Evolutionary conservation across 1,284 basidiomycete species (phyloP), one percentile per base, ranked within the genome.

Genomic region (Mycena citricolor): DNA sequence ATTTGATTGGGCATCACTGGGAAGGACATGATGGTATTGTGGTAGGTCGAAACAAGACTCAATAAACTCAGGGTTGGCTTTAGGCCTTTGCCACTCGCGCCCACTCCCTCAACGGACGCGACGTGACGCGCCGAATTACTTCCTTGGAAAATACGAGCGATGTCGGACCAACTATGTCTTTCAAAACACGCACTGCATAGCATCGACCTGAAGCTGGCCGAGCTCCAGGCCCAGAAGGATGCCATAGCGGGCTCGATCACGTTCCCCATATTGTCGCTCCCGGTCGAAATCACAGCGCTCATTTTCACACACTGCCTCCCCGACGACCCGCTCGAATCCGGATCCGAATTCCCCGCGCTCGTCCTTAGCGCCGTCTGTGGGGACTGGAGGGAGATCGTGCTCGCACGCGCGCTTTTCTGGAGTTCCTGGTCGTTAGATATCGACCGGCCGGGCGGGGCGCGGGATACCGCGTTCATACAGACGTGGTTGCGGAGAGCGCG

Each of bases 231-330:
- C 8, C 20, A 40, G 29, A 32, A 23, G 5, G 6, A 17, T 5
- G 31, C 31, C 19, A 22, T 38, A 17, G 8, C 17, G 19, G 32
- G 32, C 8, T 48, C 41, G 14, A 23, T 49, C 8, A 33, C 17
- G 5, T 49, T 42, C 14, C 42, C 47, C 11, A 26, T 43, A 22
- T 2, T 34, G 31, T 30, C 39, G 12, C 20, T 49, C 2, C 47
- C 47, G 5, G 41, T 49, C 16, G 47, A 49, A 20, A 44, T 49
- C n/a, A 36, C 26, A 8, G 33, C 47, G 19, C 21, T 39, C 23
- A 40, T 49, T 12, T 49, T 49, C 28, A 5, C 40, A 4, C 22
- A 40, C 16, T 44, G 37, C 32, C 19, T 49, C 23, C 47, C 41
- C 6, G 29, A 38, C 6, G 20, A 39, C 30, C 34, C 47, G 4